These are phyloP conservation scores for Xylaria sp. DNA, from an alignment of 2,329 filamentous ascomycete genomes.

Conservation along the genomic window DNA sequence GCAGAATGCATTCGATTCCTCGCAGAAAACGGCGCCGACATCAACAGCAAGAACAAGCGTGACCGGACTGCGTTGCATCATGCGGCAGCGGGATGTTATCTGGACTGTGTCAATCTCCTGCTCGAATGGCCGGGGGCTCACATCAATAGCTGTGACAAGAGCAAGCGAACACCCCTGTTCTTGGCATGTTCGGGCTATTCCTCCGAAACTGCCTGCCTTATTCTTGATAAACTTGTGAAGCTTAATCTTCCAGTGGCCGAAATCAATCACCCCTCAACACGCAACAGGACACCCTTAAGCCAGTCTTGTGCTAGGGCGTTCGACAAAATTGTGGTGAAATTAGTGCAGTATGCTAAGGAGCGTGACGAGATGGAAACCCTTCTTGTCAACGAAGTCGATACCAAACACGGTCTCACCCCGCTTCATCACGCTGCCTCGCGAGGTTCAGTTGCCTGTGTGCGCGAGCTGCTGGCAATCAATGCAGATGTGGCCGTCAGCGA, in stretches of 20 bases:
- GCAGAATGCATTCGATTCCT: neutral
- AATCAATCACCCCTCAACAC: neutral
- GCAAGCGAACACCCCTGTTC: neutral
- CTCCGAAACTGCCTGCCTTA: neutral
- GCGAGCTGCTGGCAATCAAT: neutral
- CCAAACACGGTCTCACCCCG: neutral
- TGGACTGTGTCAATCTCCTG: neutral
- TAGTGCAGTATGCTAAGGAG: constrained; percentile 2
- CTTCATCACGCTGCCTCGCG: neutral
- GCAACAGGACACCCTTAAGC: neutral
- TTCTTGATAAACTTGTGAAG: neutral
- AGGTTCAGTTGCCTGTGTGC: neutral
- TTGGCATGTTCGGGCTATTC: neutral
- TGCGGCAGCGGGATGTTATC: neutral
- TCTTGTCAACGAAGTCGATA: neutral
- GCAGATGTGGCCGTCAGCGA: neutral
- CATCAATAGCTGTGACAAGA: neutral
- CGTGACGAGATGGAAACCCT: neutral
- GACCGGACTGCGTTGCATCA: neutral
- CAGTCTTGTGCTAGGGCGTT: neutral
- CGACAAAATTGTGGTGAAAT: neutral
- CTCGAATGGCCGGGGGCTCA: neutral
- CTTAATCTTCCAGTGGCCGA: neutral
- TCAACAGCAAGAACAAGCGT: neutral
- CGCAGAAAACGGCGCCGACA: neutral